Base-by-base conservation (phyloP, 2,329 filamentous ascomycete genomes). In the Coniochaeta ligniaria region DNA sequence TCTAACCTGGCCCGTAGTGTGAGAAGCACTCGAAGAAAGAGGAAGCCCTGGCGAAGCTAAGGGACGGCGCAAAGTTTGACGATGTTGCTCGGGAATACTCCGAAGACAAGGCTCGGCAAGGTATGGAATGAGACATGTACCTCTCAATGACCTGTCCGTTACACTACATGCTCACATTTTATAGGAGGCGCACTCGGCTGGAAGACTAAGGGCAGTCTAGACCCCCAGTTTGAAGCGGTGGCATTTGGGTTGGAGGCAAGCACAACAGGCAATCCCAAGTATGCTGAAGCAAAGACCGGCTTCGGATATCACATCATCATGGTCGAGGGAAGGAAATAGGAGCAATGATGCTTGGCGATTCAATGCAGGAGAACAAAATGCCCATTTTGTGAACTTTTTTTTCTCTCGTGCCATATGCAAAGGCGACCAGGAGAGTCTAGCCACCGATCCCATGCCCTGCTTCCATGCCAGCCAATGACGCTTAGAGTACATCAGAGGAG, bases 281-380 rank as follows among this genome's bases (percentile, higher is more conserved):
- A 83, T 69, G 89, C 78, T 1, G 87, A 92, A 75, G 86, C 81
- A 24, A 92, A 90, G 79, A 92, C 90, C 1, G 80, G 78, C 1
- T 88, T 90, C 74, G 90, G 90, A 0, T 92, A 92, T 76, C 90
- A 93, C 72, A 85, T 93, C 64, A 84, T 93, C 65, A 91, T 92
- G 86, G 89, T 92, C 6, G 82, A 85, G 67, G 82, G 79, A 57
- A 75, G 82, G 66, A 83, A 82, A 71, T 83, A 62, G 71, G 22
- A 26, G n/a, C 26, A 26, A 16, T 8, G 20, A 38, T 57, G 28
- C n/a, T 36, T 38, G 17, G 2, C 8, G 47, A 52, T 24, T 6
- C 2, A 24, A 57, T 22, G 35, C 33, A 50, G 35, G 17, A 57
- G 14, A 43, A 58, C 45, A 59, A 22, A 6, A 45, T 20, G 56